Conservation (phyloP, 331 rosid genomes). For the Prunus yedoensis region DNA sequence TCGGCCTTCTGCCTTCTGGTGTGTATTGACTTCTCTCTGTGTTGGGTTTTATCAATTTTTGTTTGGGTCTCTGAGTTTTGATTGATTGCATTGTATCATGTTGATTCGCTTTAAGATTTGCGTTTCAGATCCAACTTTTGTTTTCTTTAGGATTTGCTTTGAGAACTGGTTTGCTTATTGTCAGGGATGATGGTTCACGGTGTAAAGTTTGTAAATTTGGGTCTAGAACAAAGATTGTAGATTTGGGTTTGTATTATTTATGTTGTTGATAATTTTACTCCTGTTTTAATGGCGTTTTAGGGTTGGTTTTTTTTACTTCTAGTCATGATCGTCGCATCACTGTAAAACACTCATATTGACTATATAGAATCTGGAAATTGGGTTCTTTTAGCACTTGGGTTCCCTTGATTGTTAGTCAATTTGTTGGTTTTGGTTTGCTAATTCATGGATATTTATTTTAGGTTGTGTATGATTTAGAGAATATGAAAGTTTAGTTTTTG, state of each 20-base stretch:
- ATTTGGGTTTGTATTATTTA: background rate
- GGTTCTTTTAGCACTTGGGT: background rate
- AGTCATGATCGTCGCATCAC: background rate
- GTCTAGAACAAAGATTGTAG: background rate
- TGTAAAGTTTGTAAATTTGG: background rate
- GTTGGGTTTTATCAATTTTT: background rate
- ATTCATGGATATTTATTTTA: background rate
- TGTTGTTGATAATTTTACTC: background rate
- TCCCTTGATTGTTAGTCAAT: background rate
- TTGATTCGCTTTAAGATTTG: no score
- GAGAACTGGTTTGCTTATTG: background rate
- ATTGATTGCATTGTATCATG: background rate
- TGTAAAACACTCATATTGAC: background rate
- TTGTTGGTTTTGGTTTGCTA: background rate
- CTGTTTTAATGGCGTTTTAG: background rate
- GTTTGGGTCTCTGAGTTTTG: background rate
- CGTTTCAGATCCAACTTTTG: background rate
- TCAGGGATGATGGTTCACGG: background rate
- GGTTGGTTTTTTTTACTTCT: background rate
- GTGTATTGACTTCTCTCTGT: background rate
- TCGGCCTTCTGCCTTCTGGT: background rate
- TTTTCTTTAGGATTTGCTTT: background rate
- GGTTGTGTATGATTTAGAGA: background rate
- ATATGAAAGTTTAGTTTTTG: background rate
- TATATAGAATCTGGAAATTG: background rate